Conservation (phyloP, 148 eudicot genomes). For the Fagopyrum tataricum region DNA sequence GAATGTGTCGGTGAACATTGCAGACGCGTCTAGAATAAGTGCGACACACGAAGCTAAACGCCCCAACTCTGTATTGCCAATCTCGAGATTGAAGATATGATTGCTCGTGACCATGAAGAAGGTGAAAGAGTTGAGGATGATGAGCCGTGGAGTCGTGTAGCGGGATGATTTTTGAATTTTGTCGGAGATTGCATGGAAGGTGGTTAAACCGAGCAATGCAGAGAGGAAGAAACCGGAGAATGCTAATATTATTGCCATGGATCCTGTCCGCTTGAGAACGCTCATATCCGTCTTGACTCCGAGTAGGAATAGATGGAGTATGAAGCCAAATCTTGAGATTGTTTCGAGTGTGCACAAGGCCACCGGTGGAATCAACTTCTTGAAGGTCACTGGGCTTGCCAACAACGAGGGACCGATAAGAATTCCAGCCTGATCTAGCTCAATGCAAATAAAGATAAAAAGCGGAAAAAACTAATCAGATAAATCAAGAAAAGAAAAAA, state of each 20-base stretch:
- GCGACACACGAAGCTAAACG: conserved; percentile 26
- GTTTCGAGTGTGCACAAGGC: conserved; percentile 26
- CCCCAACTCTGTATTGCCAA: conserved; percentile 30
- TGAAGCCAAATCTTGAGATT: conserved; percentile 28
- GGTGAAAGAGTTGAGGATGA: conserved; percentile 25
- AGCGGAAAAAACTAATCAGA: background rate
- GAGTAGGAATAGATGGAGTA: conserved; percentile 29
- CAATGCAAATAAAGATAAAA: conserved; percentile 2
- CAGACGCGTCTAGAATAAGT: conserved; percentile 21
- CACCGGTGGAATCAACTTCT: conserved; percentile 25
- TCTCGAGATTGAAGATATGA: conserved; percentile 20
- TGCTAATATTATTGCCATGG: conserved; percentile 17
- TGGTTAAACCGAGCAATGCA: background rate
- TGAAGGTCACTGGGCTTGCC: background rate
- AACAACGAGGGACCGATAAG: conserved; percentile 25
- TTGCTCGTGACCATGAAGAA: conserved; percentile 25
- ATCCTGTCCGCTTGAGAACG: conserved; percentile 13
- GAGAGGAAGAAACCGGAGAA: conserved; percentile 22
- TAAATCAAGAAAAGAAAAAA: background rate
- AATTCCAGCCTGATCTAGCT: conserved; percentile 29
- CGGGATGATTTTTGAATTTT: conserved; percentile 3
- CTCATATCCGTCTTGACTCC: conserved; percentile 32
- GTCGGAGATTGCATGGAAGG: conserved; percentile 17
- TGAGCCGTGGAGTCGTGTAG: conserved; percentile 9
- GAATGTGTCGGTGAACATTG: conserved; percentile 1